Evolutionary conservation across 2,329 filamentous ascomycete genomes (phyloP), one percentile per base, ranked within the genome.

Genomic region (Hymenoscyphus salicellus): DNA sequence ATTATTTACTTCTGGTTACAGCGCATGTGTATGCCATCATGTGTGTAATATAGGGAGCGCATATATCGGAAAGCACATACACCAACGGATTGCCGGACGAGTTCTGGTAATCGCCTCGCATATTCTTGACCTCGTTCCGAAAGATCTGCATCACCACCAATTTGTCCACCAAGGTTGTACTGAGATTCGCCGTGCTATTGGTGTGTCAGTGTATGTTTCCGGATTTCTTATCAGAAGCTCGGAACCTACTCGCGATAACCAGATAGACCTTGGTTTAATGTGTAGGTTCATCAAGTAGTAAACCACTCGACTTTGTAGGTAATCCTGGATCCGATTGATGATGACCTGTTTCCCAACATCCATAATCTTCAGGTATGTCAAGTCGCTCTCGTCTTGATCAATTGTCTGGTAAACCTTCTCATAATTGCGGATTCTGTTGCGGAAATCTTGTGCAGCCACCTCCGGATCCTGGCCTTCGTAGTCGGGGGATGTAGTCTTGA

Each of bases 271-370:
- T 20, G 94, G 94, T 69, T 94, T 94, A 77, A 99, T 99, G 79
- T 99, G 95, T 46, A 99, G 83, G 76, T 98, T 99, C 89, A 98
- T 97, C 65, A 98, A 86, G 77, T 97, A 99, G 79, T 99, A 99
- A 56, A 99, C 94, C 55, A 99, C 89, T 64, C 95, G 89, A 77
- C 92, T 97, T 77, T 97, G 95, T 32, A 99, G 83, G 75, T 99
- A 99, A 78, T 99, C 95, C 75, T 93, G 89, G 74, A 99, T 97
- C 75, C 91, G 89, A 80, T 98, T 99, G 84, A 99, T 98, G 74
- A 98, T 95, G 75, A 98, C 93, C 75, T 96, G 92, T 71, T 92
- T 92, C 65, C 95, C 93, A 14, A 98, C 92, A 74, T 99, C 89
- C 83, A 98, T 96, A 75, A 99, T 90, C 80, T 99, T 98, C 75